A percentile compares a stretch with the other conserved stretches of the same genome.
Evolutionary conservation across 2,329 filamentous ascomycete species (phyloP).

Genomic region (Peltaster fructicola): DNA sequence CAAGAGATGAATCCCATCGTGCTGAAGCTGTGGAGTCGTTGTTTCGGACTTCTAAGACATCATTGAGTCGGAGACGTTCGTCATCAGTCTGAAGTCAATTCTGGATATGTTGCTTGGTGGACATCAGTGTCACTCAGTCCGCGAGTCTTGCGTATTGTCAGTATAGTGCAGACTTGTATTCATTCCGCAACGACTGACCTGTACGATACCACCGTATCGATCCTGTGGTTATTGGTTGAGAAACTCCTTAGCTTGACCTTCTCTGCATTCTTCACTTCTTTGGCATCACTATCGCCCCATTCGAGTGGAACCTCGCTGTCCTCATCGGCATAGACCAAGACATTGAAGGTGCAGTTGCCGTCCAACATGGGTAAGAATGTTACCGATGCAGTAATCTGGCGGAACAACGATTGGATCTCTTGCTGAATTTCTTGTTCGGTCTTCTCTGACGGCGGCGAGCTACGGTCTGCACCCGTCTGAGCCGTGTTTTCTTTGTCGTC

Average conservation of each 20-base stretch:
- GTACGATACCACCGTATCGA: constrained; percentile 93
- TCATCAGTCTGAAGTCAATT: no score
- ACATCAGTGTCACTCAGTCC: no score
- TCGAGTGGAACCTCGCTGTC: constrained; percentile 94
- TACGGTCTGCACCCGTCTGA: constrained; percentile 6
- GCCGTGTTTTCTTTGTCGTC: constrained; percentile 54
- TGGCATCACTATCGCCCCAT: constrained; percentile 96
- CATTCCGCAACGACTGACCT: constrained; percentile 35
- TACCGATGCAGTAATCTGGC: constrained; percentile 93
- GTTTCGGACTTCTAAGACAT: no score
- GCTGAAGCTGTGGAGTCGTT: no score
- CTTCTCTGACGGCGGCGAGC: constrained; percentile 41
- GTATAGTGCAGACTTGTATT: no score
- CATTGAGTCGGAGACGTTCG: no score
- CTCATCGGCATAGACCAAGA: constrained; percentile 91
- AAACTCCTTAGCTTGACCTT: constrained; percentile 91
- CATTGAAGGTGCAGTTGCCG: constrained; percentile 95
- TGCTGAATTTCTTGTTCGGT: constrained; percentile 86
- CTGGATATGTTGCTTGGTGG: no score
- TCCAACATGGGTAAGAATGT: constrained; percentile 89
- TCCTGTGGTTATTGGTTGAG: constrained; percentile 83
- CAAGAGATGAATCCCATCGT: no score
- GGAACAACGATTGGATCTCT: constrained; percentile 91
- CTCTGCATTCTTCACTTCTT: constrained; percentile 88
- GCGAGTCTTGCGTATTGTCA: no score